Percentiles rank a stretch among this genome's conserved stretches.
These are phyloP conservation scores for Phytopythium sindhum DNA, from an alignment of 352 stramenopile species.

Conservation along the genomic window DNA sequence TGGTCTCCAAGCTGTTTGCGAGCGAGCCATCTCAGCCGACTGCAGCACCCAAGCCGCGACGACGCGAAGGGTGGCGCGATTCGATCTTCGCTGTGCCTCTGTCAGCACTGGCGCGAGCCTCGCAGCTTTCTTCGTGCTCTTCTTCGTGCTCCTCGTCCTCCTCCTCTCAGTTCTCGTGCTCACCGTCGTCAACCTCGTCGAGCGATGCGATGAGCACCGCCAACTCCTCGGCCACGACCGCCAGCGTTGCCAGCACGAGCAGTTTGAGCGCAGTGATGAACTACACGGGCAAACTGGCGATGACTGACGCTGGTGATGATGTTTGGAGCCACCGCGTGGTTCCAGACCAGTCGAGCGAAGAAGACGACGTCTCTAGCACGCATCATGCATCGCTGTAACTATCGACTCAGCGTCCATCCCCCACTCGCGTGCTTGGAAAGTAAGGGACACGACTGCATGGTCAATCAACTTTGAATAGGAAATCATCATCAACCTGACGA, in stretches of 20 bases:
- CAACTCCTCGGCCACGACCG: background rate
- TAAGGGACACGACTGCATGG: background rate
- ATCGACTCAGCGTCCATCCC: background rate
- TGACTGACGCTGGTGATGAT: background rate
- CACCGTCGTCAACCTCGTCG: conserved; percentile 1
- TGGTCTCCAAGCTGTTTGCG: conserved; percentile 14
- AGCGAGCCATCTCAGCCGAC: background rate
- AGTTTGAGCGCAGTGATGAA: background rate
- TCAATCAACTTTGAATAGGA: background rate
- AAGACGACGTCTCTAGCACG: background rate
- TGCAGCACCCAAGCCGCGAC: background rate
- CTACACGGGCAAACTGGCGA: background rate
- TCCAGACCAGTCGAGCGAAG: background rate
- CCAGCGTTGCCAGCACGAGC: background rate
- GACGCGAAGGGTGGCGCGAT: conserved; percentile 10
- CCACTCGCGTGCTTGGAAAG: background rate
- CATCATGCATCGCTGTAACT: background rate
- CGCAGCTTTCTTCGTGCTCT: background rate
- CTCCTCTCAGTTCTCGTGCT: conserved; percentile 5
- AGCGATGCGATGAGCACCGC: background rate
- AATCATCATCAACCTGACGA: background rate
- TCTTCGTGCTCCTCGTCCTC: conserved; percentile 5
- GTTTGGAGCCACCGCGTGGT: background rate
- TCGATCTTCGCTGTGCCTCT: conserved; percentile 14
- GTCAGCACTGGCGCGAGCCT: background rate